Evolutionary conservation across 805 yeast species (phyloP), one percentile per base, ranked within the genome.

Genomic region (Starmerella tilneyi): DNA sequence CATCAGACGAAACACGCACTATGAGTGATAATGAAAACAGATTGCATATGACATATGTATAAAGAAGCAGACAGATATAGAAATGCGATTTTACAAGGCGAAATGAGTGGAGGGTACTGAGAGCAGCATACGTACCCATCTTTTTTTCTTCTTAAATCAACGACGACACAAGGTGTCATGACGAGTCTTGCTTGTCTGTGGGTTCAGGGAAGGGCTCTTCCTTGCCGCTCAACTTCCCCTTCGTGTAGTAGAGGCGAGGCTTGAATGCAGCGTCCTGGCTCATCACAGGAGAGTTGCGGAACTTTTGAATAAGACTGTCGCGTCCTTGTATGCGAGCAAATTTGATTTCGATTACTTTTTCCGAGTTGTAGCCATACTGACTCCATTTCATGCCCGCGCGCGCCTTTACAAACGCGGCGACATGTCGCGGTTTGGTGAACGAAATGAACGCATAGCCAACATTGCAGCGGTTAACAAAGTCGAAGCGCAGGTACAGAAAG

Each of bases 391-490:
- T 68, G 5, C 76, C 76, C 4, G 66, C 65, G 22, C 76, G 59
- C 2, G 65, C 68, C 31, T 59, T 55, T 37, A 73, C 74, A 53
- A 74, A 71, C 9, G 63, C 60, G 30, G 70, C 63, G 23, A 74
- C 71, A 35, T 67, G 63, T 41, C 60, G 58, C 6, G 77, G 71
- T 23, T 62, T 56, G 17, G 63, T 67, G 52, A 73, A 73, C 8
- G 74, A 69, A 27, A 73, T 66, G 54, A 73, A 73, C 4, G 77
- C 78, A 58, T 73, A 73, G 5, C 78, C 78, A 24, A 73, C 77
- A 47, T 74, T 74, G 64, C 77, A 72, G 45, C 65, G 66, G 53
- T 70, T 74, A 43, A 62, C 64, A 55, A 72, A 74, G 55, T 74
- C 78, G 50, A 74, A 71, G 44, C 78, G 64, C 51, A 72, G 56